Conservation (phyloP, 2,329 filamentous ascomycete genomes). For the Thielaviopsis populi region DNA sequence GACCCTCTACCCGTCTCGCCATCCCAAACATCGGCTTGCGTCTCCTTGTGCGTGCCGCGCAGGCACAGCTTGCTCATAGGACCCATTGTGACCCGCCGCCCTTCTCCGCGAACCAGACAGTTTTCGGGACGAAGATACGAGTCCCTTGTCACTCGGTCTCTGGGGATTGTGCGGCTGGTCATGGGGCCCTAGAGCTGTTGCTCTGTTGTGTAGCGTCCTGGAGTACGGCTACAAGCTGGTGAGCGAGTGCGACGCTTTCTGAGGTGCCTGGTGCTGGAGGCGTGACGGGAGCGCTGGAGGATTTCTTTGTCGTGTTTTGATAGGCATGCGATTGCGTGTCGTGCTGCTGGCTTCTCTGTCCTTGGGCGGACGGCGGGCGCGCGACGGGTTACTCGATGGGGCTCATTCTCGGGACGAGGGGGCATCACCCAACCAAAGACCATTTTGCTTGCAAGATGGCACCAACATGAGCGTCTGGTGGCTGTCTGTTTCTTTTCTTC, state of each 20-base stretch:
- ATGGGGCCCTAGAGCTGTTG: neutral
- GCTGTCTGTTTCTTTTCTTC: neutral
- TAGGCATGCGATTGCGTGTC: slow-evolving; percentile 94
- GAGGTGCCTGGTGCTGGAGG: slow-evolving; percentile 22
- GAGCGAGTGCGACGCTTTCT: slow-evolving; percentile 11
- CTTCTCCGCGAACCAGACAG: slow-evolving; percentile 1
- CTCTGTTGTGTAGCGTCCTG: neutral
- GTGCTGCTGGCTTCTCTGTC: slow-evolving; percentile 21
- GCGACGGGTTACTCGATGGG: slow-evolving; percentile 85
- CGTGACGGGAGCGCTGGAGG: slow-evolving; percentile 26
- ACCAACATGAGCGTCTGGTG: neutral
- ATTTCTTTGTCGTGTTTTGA: slow-evolving; percentile 77
- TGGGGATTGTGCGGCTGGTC: slow-evolving; percentile 5
- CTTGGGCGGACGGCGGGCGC: slow-evolving; percentile 8
- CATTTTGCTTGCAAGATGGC: neutral
- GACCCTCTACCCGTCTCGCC: neutral
- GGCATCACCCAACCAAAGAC: slow-evolving; percentile 24
- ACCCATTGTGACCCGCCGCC: neutral
- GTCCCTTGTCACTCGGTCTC: slow-evolving; percentile 38
- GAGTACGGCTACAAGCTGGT: neutral
- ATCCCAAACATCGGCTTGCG: slow-evolving; percentile 18
- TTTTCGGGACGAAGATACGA: slow-evolving; percentile 68
- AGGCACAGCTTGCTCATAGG: neutral
- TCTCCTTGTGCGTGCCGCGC: slow-evolving; percentile 18
- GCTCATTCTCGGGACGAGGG: slow-evolving; percentile 99